These are phyloP conservation scores for Argentina anserina DNA, from an alignment of 306 rosid genomes.

Conservation along the genomic window DNA sequence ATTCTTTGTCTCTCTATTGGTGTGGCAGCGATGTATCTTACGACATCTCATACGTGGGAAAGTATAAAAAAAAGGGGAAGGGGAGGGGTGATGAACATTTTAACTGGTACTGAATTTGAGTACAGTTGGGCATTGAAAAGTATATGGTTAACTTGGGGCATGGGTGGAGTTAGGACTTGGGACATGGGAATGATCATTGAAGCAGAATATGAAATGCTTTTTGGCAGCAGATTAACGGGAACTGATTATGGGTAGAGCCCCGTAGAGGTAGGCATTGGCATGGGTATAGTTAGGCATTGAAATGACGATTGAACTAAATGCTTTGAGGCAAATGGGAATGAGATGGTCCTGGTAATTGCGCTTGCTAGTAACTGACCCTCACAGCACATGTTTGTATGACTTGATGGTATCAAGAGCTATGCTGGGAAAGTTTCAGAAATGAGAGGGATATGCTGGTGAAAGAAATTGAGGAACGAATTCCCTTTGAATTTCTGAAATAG, in stretches of 20 bases:
- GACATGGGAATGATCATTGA: not conserved
- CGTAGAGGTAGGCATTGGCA: too few species aligned
- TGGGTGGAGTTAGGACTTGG: not conserved
- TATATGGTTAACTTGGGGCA: not conserved
- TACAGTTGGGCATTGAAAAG: not conserved
- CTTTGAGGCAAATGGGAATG: not conserved
- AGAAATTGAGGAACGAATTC: not conserved
- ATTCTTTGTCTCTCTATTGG: too few species aligned
- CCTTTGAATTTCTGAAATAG: not conserved
- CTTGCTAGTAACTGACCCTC: not conserved
- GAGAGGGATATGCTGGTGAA: not conserved
- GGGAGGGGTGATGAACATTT: not conserved
- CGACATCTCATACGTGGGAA: too few species aligned
- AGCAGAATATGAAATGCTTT: not conserved
- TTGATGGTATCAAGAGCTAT: not conserved
- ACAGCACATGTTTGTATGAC: not conserved
- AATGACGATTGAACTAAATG: not conserved
- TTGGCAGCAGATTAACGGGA: not conserved
- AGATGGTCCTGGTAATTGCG: not conserved
- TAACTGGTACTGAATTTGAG: not conserved
- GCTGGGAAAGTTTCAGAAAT: not conserved
- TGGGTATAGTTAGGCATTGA: not conserved
- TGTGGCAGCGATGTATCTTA: too few species aligned
- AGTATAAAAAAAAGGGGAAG: too few species aligned
- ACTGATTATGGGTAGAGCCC: too few species aligned